Evolutionary conservation across 257 asterid species (phyloP).

Genomic region (Solanum arcanum): DNA sequence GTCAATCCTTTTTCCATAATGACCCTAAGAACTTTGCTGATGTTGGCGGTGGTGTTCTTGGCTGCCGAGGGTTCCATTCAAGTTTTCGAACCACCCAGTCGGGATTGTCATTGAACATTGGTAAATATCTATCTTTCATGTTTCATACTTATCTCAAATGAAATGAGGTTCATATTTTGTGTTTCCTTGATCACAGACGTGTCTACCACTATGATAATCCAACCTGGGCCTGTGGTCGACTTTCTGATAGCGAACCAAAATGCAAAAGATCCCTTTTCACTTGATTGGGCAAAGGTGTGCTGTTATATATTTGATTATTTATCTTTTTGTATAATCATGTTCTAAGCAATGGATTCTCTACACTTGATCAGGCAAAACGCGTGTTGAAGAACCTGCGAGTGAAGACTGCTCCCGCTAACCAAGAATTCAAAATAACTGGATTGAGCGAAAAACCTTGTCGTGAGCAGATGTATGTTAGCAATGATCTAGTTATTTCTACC

Average conservation of each 20-base stretch:
- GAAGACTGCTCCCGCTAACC: conserved; percentile 61
- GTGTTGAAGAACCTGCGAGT: conserved; percentile 72
- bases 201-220: conserved; percentile 80
- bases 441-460: conserved; percentile 66
- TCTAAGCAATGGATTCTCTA: neutral
- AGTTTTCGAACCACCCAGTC: conserved; percentile 84
- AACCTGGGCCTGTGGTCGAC: conserved; percentile 71
- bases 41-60: conserved; percentile 88
- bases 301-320: neutral
- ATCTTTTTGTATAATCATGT: neutral
- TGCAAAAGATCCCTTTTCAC: conserved; percentile 57
- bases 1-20: conserved; percentile 76
- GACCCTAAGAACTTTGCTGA: conserved; percentile 59
- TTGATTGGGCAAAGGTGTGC: conserved; percentile 79
- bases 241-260: conserved; percentile 68
- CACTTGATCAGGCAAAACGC: conserved; percentile 54
- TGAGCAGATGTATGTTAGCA: conserved; percentile 43
- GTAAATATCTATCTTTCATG: conserved; percentile 14
- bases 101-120: conserved; percentile 81
- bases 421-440: conserved; percentile 76
- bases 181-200: conserved; percentile 39
- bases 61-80: conserved; percentile 85
- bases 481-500: neutral
- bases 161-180: neutral
- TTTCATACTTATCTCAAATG: neutral